Conservation (phyloP, 1,139 yeast species). For the Saccharomycopsis crataegensis region DNA sequence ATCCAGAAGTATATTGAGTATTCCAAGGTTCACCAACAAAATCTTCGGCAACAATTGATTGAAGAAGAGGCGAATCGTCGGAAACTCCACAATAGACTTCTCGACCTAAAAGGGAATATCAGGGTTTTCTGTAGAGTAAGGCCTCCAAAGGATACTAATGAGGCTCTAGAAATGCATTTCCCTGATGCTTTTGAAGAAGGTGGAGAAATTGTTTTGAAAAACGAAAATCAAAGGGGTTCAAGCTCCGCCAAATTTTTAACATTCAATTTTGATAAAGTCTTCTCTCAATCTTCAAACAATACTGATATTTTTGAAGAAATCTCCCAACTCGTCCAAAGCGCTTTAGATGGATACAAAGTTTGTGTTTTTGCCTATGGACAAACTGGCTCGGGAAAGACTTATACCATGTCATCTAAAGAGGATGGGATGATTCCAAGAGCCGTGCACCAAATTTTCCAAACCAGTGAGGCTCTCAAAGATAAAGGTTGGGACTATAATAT, state of each 20-base stretch:
- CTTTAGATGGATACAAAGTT: conserved; percentile 84
- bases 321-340: conserved; percentile 81
- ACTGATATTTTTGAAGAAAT: conserved; percentile 70
- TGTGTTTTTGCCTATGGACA: conserved; percentile 97
- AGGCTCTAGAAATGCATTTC: conserved; percentile 35
- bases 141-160: conserved; percentile 39
- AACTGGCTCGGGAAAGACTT: conserved; percentile 95
- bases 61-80: conserved; percentile 53
- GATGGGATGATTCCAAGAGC: conserved; percentile 86
- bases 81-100: conserved; percentile 64
- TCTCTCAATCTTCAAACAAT: conserved; percentile 48
- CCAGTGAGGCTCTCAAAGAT: conserved; percentile 41
- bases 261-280: conserved; percentile 77
- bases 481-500: conserved; percentile 63
- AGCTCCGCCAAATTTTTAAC: background rate
- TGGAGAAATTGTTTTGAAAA: conserved; percentile 36
- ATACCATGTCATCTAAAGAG: conserved; percentile 67
- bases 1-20: conserved; percentile 25
- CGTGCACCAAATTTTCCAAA: conserved; percentile 60
- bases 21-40: conserved; percentile 25
- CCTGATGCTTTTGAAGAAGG: conserved; percentile 50
- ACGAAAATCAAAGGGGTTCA: conserved; percentile 1
- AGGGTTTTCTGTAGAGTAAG: conserved; percentile 85
- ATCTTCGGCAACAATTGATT: conserved; percentile 30
- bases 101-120: conserved; percentile 86